These are phyloP conservation scores for Suillus lakei DNA, from an alignment of 768 basidiomycete genomes.

Conservation along the genomic window DNA sequence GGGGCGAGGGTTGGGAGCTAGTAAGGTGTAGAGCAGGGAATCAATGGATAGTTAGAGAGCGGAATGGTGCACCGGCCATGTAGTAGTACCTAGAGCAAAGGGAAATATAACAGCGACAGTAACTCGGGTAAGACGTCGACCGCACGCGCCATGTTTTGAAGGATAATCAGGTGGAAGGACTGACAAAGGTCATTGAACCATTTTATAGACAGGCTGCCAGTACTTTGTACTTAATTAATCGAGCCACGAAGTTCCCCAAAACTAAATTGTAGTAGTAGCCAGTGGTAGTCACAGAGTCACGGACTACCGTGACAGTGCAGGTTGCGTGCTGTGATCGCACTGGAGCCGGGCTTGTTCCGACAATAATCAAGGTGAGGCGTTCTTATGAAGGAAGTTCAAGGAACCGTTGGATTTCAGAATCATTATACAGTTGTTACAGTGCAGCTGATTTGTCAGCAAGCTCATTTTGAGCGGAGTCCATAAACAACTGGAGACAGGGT, in stretches of 20 bases:
- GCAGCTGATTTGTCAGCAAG: conserved; percentile 34
- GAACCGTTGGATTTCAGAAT: no score
- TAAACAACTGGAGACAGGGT: conserved; percentile 22
- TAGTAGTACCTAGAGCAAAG: background rate
- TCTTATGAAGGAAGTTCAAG: no score
- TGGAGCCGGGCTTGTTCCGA: background rate
- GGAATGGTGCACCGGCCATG: conserved; percentile 36
- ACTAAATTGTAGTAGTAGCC: no score
- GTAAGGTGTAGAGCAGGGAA: conserved; percentile 61
- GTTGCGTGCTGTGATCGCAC: background rate
- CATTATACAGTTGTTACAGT: no score
- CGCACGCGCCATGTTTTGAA: background rate
- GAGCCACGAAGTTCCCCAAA: background rate
- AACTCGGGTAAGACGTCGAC: background rate
- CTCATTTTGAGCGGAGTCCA: conserved; percentile 39
- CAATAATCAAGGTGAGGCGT: background rate
- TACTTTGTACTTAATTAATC: background rate
- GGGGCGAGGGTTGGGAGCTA: conserved; percentile 48
- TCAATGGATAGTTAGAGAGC: conserved; percentile 45
- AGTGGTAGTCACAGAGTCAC: no score
- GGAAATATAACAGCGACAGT: background rate
- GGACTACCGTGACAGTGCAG: background rate
- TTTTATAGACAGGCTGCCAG: background rate
- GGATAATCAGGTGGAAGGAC: background rate
- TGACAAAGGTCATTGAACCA: background rate